Evolutionary conservation across 805 yeast species (phyloP).

Genomic region (Zygotorulaspora sp.): DNA sequence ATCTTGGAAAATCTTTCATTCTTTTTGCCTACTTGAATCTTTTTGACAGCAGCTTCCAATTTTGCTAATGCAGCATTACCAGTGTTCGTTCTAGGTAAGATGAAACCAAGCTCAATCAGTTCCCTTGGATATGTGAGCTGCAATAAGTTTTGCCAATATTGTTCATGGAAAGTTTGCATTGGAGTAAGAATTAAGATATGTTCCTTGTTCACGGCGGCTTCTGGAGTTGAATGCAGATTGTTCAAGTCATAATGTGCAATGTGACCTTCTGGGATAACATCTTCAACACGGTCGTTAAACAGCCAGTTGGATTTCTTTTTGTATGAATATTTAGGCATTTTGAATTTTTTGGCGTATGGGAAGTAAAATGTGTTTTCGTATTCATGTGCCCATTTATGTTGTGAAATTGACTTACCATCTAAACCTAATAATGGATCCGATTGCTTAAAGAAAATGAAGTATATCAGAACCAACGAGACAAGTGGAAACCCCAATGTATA

Average conservation of each 20-base stretch:
- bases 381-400: constrained; percentile 37
- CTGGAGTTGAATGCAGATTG: constrained; percentile 62
- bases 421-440: constrained; percentile 24
- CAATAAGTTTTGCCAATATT: constrained; percentile 82
- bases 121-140: constrained; percentile 77
- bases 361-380: constrained; percentile 35
- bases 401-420: constrained; percentile 22
- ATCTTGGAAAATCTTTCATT: constrained; percentile 72
- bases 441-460: constrained; percentile 21
- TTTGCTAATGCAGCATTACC: constrained; percentile 75
- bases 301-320: constrained; percentile 37
- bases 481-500: constrained; percentile 25
- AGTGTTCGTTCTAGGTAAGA: constrained; percentile 73
- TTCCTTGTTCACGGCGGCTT: constrained; percentile 72
- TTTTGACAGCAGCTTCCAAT: constrained; percentile 72
- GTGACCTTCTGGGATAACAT: constrained; percentile 63
- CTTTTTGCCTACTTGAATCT: constrained; percentile 59
- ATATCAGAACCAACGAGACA: constrained; percentile 19
- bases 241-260: constrained; percentile 83
- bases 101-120: constrained; percentile 83
- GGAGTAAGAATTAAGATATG: constrained; percentile 86
- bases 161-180: constrained; percentile 76
- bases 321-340: constrained; percentile 46
- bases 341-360: constrained; percentile 33
- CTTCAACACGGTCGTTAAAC: constrained; percentile 48